Percentiles rank a stretch among this genome's conserved stretches.
Evolutionary conservation across 2,329 filamentous ascomycete genomes (phyloP).

Genomic region (Chrysoporthe austroafricana): DNA sequence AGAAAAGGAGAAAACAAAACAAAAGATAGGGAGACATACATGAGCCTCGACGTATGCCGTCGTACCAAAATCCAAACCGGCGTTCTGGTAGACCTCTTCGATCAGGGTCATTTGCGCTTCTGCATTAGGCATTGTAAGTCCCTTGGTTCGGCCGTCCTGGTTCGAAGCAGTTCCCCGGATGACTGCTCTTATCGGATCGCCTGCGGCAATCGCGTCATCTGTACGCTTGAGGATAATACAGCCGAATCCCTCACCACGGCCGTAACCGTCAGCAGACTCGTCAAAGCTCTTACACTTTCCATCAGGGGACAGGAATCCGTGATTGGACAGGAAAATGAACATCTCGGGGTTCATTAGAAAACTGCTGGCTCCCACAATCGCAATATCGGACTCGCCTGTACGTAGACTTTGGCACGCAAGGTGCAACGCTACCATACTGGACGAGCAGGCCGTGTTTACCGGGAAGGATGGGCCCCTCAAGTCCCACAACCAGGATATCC

Average conservation of each 20-base stretch:
- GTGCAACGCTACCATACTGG: too few species aligned
- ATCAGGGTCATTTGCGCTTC: constrained; percentile 41
- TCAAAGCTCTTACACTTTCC: constrained; percentile 57
- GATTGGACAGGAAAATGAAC: too few species aligned
- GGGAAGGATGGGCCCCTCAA: too few species aligned
- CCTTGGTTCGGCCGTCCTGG: constrained; percentile 58
- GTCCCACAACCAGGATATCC: too few species aligned
- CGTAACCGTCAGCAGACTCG: constrained; percentile 60
- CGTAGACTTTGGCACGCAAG: too few species aligned
- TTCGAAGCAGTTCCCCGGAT: constrained; percentile 55
- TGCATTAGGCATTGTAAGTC: constrained; percentile 35
- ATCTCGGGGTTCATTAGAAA: too few species aligned
- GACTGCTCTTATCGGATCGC: constrained; percentile 56
- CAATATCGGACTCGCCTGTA: too few species aligned
- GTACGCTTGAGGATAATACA: constrained; percentile 60
- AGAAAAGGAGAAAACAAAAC: too few species aligned
- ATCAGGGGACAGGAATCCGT: not conserved
- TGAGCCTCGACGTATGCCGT: constrained; percentile 36
- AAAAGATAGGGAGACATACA: too few species aligned
- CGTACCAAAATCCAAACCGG: constrained; percentile 6
- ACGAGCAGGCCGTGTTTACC: too few species aligned
- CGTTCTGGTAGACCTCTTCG: constrained; percentile 35
- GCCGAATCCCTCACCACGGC: constrained; percentile 61
- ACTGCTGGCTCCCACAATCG: too few species aligned
- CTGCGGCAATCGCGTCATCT: constrained; percentile 56